phyloP scores from a whole-genome alignment of 176 grass and related monocot species.

The Coix lacrymajobi region DNA sequence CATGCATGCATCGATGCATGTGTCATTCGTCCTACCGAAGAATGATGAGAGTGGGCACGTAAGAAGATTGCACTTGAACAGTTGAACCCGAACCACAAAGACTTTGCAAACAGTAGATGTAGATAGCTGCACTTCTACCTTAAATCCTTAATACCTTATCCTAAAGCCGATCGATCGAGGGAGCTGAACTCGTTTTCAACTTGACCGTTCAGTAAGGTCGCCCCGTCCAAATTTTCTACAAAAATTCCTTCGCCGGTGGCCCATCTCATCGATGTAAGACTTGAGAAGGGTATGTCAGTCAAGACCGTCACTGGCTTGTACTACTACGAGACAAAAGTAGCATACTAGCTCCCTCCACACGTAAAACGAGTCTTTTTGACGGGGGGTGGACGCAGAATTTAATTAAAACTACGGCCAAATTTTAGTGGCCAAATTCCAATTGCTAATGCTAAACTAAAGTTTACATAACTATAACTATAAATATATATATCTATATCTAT shows the following conservation, averaged over 20 bases:
- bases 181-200: not conserved
- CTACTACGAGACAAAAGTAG: not conserved
- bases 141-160: not conserved
- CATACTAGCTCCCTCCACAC: too few species aligned
- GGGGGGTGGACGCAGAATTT: too few species aligned
- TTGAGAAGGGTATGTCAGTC: not conserved
- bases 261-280: not conserved
- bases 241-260: not conserved
- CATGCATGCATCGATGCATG: not conserved
- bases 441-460: too few species aligned
- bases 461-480: too few species aligned
- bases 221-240: not conserved
- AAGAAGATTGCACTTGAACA: not conserved
- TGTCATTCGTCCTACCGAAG: not conserved
- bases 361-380: too few species aligned
- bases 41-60: conserved; percentile 15
- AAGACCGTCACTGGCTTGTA: not conserved
- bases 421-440: too few species aligned
- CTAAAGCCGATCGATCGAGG: not conserved
- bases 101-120: too few species aligned
- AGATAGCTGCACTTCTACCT: not conserved
- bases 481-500: too few species aligned
- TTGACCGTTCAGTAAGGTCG: not conserved
- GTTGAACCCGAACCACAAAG: not conserved
- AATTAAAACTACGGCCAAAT: too few species aligned